Percentiles rank a stretch among this genome's conserved stretches.
phyloP scores from a whole-genome alignment of 129 eudicot species.

The Arctium minus region DNA sequence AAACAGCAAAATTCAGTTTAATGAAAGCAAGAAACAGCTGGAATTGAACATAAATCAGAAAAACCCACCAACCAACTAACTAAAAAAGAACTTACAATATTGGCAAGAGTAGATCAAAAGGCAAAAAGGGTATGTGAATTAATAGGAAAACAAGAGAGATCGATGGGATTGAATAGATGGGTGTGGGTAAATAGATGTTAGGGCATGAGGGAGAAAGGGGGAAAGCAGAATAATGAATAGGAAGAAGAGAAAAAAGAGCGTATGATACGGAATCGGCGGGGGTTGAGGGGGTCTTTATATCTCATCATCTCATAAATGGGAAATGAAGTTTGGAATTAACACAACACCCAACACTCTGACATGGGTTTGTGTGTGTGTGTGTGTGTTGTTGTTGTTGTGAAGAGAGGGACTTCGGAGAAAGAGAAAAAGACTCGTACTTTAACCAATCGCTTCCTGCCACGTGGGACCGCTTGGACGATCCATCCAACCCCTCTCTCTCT shows the following conservation, averaged over 20 bases:
- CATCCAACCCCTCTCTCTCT: neutral
- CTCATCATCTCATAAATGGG: neutral
- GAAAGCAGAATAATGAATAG: neutral
- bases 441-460: conserved; percentile 25
- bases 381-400: neutral
- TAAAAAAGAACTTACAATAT: conserved; percentile 12
- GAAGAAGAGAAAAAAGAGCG: conserved; percentile 6
- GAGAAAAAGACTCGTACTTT: conserved; percentile 27
- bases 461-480: conserved; percentile 28
- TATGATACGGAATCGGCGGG: conserved; percentile 14
- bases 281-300: neutral
- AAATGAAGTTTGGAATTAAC: conserved; percentile 35
- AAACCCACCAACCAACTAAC: conserved; percentile 2
- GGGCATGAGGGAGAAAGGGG: conserved; percentile 15
- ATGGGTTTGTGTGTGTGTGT: conserved; percentile 27
- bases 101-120: conserved; percentile 20
- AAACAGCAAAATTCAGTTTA: neutral
- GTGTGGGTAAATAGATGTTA: neutral
- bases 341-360: conserved; percentile 43
- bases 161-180: neutral
- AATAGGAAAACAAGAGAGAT: neutral
- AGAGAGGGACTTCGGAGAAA: conserved; percentile 5
- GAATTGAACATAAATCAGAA: neutral
- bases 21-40: conserved; percentile 22
- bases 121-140: neutral